A percentile compares a stretch with the other conserved stretches of the same genome.
Conservation (phyloP, 352 stramenopile genomes). For the Phytophthora rubi region DNA sequence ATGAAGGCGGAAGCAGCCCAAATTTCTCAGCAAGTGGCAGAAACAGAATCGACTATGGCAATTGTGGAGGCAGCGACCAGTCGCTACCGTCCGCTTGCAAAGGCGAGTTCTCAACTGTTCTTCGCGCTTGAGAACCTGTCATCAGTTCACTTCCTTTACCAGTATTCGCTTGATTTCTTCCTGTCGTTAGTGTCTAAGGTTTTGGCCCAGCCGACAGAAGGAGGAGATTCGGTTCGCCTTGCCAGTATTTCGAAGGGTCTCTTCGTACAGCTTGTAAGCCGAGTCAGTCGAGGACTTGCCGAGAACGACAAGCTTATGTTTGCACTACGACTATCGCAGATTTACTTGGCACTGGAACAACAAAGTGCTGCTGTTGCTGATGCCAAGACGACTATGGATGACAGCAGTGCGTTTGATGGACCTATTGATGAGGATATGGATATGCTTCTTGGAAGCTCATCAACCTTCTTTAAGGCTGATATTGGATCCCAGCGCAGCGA, state of each 20-base stretch:
- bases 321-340: conserved; percentile 94
- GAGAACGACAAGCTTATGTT: conserved; percentile 99
- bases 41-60: conserved; percentile 85
- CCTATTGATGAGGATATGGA: conserved; percentile 78
- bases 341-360: conserved; percentile 83
- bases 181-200: conserved; percentile 95
- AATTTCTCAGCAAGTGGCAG: conserved; percentile 92
- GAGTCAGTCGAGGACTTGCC: conserved; percentile 94
- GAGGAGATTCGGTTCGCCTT: conserved; percentile 50
- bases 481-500: conserved; percentile 45
- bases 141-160: conserved; percentile 98
- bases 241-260: conserved; percentile 79
- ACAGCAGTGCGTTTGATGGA: conserved; percentile 54
- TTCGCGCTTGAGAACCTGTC: conserved; percentile 94
- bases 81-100: conserved; percentile 96
- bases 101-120: conserved; percentile 88
- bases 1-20: conserved; percentile 98
- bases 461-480: conserved; percentile 56
- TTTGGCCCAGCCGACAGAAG: conserved; percentile 55
- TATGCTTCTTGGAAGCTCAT: conserved; percentile 64
- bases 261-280: conserved; percentile 93
- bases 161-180: conserved; percentile 99
- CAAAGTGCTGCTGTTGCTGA: conserved; percentile 54
- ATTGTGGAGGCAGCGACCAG: conserved; percentile 91
- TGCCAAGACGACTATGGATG: conserved; percentile 31